Conservation (phyloP, 139 green algal genomes). For the Coelastrella sp. region DNA sequence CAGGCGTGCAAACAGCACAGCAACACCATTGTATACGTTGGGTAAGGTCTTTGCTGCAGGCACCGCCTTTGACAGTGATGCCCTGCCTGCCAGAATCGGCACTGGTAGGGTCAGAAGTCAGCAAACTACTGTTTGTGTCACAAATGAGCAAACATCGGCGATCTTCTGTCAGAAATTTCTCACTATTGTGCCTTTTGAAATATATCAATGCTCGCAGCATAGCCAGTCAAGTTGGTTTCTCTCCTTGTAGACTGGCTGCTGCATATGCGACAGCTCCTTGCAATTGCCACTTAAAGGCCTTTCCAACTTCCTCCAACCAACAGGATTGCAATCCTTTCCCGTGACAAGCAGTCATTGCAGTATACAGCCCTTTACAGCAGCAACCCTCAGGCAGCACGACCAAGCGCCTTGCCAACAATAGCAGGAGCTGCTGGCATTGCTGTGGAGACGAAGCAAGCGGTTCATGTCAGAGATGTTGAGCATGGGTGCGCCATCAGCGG, state of each 20-base stretch:
- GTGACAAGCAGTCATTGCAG: slow-evolving; percentile 23
- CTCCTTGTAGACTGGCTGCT: too few species aligned
- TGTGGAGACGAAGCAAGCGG: not conserved
- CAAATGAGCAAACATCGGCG: too few species aligned
- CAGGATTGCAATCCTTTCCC: not conserved
- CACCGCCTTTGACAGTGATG: too few species aligned
- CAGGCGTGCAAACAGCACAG: not conserved
- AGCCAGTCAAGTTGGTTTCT: too few species aligned
- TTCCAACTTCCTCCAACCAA: not conserved
- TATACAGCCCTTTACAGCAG: not conserved
- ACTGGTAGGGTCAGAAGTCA: too few species aligned
- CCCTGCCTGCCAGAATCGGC: too few species aligned
- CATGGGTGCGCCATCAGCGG: not conserved
- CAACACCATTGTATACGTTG: not conserved
- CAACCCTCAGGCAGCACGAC: not conserved
- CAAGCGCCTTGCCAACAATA: not conserved
- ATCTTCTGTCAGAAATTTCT: too few species aligned
- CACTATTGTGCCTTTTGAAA: too few species aligned
- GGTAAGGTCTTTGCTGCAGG: not conserved
- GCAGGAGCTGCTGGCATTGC: slow-evolving; percentile 18
- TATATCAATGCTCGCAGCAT: too few species aligned
- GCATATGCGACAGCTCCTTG: too few species aligned
- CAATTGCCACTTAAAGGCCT: not conserved
- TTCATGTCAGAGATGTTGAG: not conserved
- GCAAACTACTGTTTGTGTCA: too few species aligned